Evolutionary conservation across 805 yeast species (phyloP).

Genomic region (Grigorovia humatica): DNA sequence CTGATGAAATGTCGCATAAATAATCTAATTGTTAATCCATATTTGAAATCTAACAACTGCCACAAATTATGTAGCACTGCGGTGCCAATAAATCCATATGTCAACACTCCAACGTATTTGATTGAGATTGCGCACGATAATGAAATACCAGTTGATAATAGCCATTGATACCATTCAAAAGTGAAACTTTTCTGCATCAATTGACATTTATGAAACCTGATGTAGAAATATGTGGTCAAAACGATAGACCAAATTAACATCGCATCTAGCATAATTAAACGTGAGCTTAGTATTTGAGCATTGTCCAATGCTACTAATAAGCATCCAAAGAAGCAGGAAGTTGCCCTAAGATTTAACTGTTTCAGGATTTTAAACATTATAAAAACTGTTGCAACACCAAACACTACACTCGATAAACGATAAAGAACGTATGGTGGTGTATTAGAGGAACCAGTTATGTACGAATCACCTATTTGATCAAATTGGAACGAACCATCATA

Average conservation of each 20-base stretch:
- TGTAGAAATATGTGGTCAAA: slow-evolving; percentile 62
- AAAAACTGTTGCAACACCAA: slow-evolving; percentile 75
- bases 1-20: slow-evolving; percentile 62
- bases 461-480: slow-evolving; percentile 76
- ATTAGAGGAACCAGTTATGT: slow-evolving; percentile 19
- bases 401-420: slow-evolving; percentile 65
- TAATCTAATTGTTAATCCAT: slow-evolving; percentile 48
- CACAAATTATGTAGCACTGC: slow-evolving; percentile 82
- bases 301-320: slow-evolving; percentile 71
- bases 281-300: slow-evolving; percentile 80
- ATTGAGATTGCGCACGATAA: slow-evolving; percentile 88
- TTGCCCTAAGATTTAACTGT: slow-evolving; percentile 72
- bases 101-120: slow-evolving; percentile 89
- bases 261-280: slow-evolving; percentile 84
- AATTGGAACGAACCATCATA: slow-evolving; percentile 84
- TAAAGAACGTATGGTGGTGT: slow-evolving; percentile 72
- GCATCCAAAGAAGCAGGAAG: slow-evolving; percentile 69
- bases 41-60: slow-evolving; percentile 63
- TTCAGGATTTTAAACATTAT: slow-evolving; percentile 73
- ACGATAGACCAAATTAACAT: slow-evolving; percentile 78
- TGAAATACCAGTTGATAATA: slow-evolving; percentile 67
- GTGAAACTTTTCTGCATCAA: slow-evolving; percentile 52
- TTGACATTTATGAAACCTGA: slow-evolving; percentile 58
- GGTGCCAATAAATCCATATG: slow-evolving; percentile 74
- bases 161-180: slow-evolving; percentile 76